Evolutionary conservation across 192 early-diverging fungal species (phyloP), one percentile per base, ranked within the genome.

Genomic region (Geranomyces variabilis): DNA sequence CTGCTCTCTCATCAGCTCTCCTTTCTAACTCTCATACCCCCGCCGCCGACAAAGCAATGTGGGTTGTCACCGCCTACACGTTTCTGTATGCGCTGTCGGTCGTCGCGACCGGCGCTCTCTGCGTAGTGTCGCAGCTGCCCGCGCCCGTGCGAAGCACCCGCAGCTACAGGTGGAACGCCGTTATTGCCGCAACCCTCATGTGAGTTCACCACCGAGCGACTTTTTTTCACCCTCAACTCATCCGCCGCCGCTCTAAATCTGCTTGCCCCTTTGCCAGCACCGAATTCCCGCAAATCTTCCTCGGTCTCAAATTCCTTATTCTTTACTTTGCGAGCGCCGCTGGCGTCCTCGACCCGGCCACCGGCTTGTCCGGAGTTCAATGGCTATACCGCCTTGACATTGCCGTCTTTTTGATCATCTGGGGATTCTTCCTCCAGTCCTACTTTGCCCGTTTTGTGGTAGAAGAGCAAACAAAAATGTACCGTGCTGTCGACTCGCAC

Each of bases 361-460:
- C 22, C 31, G 65, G 45, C 28, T 3, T 21, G 14, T 28, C 22
- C 14, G 45, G 45, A 13, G 36, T 30, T 13, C 29, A 58, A 19
- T 58, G 56, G 73, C 56, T 69, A 13, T 79, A 79, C 70, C 45
- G 61, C 31, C 56, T 76, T 17, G 78, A 79, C 61, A 30, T 79
- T 9, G 44, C 53, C 34, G 57, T 75, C 21, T 68, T 63, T 19
- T 59, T 79, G 6, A 47, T 26, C 13, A 41, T 75, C 28, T 79
- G 78, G 78, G 78, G 51, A 4, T 61, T 79, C 4, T 72, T 75
- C 33, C 78, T 79, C 1, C 78, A 79, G 65, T 66, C 65, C 43
- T 66, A 68, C 47, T 79, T 79, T 57, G 69, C 78, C 15, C 41
- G 73, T 14, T 69, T 62, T 63, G 44, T 66, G 13, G 70, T 79